phyloP scores from a whole-genome alignment of 257 asterid species.

The Solanum bulbocastanum region DNA sequence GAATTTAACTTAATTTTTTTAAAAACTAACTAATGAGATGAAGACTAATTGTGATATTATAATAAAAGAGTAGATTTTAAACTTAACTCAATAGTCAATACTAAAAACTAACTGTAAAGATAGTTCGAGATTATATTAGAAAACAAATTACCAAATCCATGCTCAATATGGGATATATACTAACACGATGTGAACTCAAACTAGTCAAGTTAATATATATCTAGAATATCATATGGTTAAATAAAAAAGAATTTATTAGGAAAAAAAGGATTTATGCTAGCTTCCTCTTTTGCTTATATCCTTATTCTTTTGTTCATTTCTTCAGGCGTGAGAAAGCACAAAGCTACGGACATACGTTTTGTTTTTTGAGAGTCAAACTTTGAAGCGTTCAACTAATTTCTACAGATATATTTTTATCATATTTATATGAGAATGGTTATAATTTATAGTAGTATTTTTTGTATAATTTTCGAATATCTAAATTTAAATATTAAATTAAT shows the following conservation, averaged over 20 bases:
- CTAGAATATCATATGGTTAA: not conserved
- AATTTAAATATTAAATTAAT: no score
- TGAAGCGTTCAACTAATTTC: accelerated
- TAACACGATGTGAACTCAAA: not conserved
- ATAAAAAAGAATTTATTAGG: not conserved
- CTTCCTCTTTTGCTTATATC: not conserved
- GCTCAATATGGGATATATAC: not conserved
- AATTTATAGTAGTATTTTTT: no score
- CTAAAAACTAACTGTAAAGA: not conserved
- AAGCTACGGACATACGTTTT: no score
- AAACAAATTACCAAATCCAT: not conserved
- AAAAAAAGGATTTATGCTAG: not conserved
- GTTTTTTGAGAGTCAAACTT: no score
- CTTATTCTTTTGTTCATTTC: not conserved
- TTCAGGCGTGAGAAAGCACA: not conserved
- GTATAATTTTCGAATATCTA: no score
- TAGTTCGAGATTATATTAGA: not conserved
- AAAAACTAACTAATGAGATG: not conserved
- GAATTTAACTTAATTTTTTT: not conserved
- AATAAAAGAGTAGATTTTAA: not conserved
- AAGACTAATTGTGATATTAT: not conserved
- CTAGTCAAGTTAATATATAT: not conserved
- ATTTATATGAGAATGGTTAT: no score
- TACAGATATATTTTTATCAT: no score
- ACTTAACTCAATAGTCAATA: no score